Conservation (phyloP, 805 yeast genomes). For the Candida takata region DNA sequence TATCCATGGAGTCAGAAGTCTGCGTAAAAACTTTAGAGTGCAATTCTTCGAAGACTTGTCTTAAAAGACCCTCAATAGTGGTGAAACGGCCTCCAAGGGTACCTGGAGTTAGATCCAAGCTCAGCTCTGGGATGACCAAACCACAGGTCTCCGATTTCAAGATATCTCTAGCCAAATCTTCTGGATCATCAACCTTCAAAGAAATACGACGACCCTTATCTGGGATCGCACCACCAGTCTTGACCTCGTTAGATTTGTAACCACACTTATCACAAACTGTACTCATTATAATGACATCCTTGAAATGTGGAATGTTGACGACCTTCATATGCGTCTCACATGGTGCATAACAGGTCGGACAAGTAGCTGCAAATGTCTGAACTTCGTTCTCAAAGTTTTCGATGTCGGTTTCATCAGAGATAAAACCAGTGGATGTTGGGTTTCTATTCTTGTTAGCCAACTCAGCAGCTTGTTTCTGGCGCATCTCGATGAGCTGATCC, state of each 20-base stretch:
- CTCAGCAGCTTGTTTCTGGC: conserved; percentile 18
- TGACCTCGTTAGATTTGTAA: conserved; percentile 93
- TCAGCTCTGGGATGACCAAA: conserved; percentile 76
- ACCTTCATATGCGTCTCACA: conserved; percentile 96
- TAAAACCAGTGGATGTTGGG: conserved; percentile 48
- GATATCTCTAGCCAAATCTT: conserved; percentile 90
- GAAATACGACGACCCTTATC: conserved; percentile 70
- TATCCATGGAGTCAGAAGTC: conserved; percentile 89
- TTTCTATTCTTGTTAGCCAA: conserved; percentile 22
- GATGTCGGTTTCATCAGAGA: conserved; percentile 68
- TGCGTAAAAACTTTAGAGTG: conserved; percentile 77
- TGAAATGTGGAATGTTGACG: conserved; percentile 95
- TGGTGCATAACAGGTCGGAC: conserved; percentile 79
- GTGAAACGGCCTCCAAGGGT: conserved; percentile 98
- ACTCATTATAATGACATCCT: conserved; percentile 94
- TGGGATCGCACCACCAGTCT: conserved; percentile 97
- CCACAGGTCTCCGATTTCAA: conserved; percentile 93
- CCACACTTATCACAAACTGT: conserved; percentile 92
- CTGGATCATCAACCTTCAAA: conserved; percentile 70
- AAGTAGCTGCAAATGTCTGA: conserved; percentile 85
- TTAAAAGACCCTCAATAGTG: conserved; percentile 86
- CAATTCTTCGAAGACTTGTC: conserved; percentile 86
- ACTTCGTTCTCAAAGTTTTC: conserved; percentile 86
- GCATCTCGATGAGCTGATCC: conserved; percentile 42
- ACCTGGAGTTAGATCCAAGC: conserved; percentile 88